phyloP scores from a whole-genome alignment of 495 filamentous ascomycete species.

The Mycothermus thermophilus region DNA sequence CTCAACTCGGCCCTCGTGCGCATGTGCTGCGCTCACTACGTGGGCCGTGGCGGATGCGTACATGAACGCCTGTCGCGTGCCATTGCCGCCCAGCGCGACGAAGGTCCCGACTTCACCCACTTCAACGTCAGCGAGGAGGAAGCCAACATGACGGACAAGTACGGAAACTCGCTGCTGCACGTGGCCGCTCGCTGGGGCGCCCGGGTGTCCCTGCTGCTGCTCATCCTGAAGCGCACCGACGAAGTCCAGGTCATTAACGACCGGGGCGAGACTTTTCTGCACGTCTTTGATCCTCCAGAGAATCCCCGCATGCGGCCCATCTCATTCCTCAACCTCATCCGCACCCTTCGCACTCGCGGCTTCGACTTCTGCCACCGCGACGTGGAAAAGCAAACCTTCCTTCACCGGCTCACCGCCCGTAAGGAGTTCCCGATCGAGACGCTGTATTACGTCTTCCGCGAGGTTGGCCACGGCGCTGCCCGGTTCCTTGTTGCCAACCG shows the following conservation, averaged over 20 bases:
- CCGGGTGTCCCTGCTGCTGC: slow-evolving; percentile 16
- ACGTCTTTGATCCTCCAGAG: slow-evolving; percentile 18
- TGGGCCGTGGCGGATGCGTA: too few species aligned
- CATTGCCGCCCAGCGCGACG: slow-evolving; percentile 16
- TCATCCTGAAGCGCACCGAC: slow-evolving; percentile 18
- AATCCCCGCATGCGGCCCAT: slow-evolving; percentile 14
- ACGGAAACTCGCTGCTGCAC: slow-evolving; percentile 21
- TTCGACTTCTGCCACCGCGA: slow-evolving; percentile 23
- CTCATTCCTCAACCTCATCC: slow-evolving; percentile 21
- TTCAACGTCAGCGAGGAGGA: slow-evolving; percentile 19
- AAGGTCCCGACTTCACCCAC: slow-evolving; percentile 13
- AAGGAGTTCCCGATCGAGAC: slow-evolving; percentile 19
- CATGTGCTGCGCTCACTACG: slow-evolving; percentile 19
- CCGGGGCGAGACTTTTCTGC: slow-evolving; percentile 22
- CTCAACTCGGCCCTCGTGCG: slow-evolving; percentile 17
- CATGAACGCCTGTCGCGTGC: slow-evolving; percentile 19
- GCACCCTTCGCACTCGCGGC: slow-evolving; percentile 15
- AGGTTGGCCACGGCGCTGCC: slow-evolving; percentile 19
- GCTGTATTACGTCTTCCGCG: slow-evolving; percentile 18
- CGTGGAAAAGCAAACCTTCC: slow-evolving; percentile 18
- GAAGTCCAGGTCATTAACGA: slow-evolving; percentile 19
- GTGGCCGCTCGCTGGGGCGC: slow-evolving; percentile 22
- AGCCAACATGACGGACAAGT: slow-evolving; percentile 19
- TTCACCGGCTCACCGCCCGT: slow-evolving; percentile 17
- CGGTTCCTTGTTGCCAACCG: slow-evolving; percentile 22